Evolutionary conservation across 352 stramenopile genomes (phyloP).

Genomic region (Hyaloperonospora arabidopsidis): DNA sequence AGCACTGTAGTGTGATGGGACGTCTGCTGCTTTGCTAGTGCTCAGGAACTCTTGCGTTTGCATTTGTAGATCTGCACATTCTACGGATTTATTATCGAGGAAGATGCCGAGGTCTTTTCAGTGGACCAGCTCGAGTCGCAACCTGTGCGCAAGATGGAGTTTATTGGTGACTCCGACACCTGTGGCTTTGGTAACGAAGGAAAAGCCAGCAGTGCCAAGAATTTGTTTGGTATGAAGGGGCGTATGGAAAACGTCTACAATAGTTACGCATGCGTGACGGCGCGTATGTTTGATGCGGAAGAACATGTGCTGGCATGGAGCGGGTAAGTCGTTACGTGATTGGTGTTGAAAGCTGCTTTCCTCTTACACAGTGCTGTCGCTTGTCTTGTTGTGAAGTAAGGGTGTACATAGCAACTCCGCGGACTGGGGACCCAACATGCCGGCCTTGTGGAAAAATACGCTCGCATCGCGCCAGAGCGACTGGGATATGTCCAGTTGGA

Average conservation of each 20-base stretch:
- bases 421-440: conserved; percentile 81
- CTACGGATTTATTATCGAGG: conserved; percentile 82
- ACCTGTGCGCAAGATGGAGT: conserved; percentile 60
- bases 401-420: conserved; percentile 79
- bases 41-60: not conserved
- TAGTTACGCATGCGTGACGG: conserved; percentile 72
- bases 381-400: conserved; percentile 40
- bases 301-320: conserved; percentile 82
- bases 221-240: conserved; percentile 79
- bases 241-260: conserved; percentile 87
- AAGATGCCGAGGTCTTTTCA: conserved; percentile 50
- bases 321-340: conserved; percentile 33
- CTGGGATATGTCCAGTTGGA: conserved; percentile 73
- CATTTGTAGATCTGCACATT: conserved; percentile 69
- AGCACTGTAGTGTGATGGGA: too few species aligned
- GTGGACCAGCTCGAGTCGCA: conserved; percentile 30
- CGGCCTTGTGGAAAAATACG: conserved; percentile 74
- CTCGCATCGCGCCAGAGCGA: conserved; percentile 59
- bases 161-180: conserved; percentile 80
- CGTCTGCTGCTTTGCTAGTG: too few species aligned
- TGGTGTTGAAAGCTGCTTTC: not conserved
- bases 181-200: conserved; percentile 83
- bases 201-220: conserved; percentile 59
- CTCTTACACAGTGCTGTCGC: conserved; percentile 1
- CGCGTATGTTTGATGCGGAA: conserved; percentile 81